Base-by-base conservation (phyloP, 192 early-diverging fungal species). In the Coemansia sp. region DNA sequence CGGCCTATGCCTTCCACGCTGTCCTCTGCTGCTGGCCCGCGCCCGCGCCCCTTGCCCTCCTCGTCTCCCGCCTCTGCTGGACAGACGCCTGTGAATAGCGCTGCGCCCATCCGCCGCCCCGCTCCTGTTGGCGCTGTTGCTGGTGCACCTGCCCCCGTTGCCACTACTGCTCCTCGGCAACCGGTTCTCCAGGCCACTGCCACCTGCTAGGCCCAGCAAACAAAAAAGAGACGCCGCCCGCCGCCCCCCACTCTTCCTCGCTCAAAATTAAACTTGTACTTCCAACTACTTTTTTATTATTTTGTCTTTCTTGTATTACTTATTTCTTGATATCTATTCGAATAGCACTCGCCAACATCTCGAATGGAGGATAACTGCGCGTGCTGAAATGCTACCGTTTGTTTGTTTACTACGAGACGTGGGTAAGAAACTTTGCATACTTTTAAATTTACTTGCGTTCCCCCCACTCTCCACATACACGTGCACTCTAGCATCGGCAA, bases 211-310 rank as follows among this genome's bases (percentile, higher is more conserved):
- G 21, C 33, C 29, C 29, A 32, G 7, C 18, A 43, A 18, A 43
- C 8, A 26, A 27, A 15, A 43, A 26, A 50, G 46, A 50, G 14
- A 48, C 5, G 46, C 12, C 46, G n/a, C n/a, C n/a, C n/a, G n/a
- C n/a, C n/a, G n/a, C n/a, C n/a, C n/a, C n/a, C n/a, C n/a, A n/a
- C 7, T 32, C 2, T 32, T 50, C 24, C 46, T 50, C 46, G 46
- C 19, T 43, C 42, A 43, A 48, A 50, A 48, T 27, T 27, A 26
- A 27, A 27, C 36, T 27, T 63, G 61, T 63, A 63, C 53, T 63
- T 63, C 39, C 38, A 11, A 48, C 24, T n/a, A 41, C 39, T 29
- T 14, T 19, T 50, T 24, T 17, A 19, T 29, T 27, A 17, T 27
- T 1, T 53, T 29, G 14, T 19, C 27, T 4, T 53, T 40, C 38